phyloP scores from a whole-genome alignment of 305 asterid species.

The Ajuga reptans region DNA sequence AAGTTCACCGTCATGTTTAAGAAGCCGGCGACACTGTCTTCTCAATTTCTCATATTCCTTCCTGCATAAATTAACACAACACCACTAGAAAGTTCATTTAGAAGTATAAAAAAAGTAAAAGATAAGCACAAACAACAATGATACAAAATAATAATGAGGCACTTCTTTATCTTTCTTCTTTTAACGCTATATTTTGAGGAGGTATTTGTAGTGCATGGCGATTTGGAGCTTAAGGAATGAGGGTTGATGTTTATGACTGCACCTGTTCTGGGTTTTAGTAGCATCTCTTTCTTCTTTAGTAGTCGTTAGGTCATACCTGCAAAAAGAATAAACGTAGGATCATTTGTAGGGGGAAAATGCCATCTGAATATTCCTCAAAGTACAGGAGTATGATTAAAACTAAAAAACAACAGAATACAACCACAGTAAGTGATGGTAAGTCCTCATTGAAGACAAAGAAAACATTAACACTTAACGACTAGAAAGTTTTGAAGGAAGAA shows the following conservation, averaged over 20 bases:
- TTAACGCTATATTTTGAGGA: too few relatives aligned
- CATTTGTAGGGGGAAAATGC: slow-evolving; percentile 1
- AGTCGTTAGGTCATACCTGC: slow-evolving; percentile 66
- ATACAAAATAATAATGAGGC: background rate
- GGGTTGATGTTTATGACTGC: background rate
- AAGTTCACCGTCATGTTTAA: slow-evolving; percentile 32
- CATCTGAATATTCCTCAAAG: slow-evolving; percentile 16
- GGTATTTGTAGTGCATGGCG: background rate
- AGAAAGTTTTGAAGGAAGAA: background rate
- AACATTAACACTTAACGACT: background rate
- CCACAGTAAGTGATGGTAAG: background rate
- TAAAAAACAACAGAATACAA: background rate
- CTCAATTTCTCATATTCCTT: slow-evolving; percentile 78
- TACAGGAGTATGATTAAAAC: background rate
- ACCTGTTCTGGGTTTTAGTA: slow-evolving; percentile 52
- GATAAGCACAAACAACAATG: background rate
- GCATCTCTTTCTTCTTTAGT: slow-evolving; percentile 61
- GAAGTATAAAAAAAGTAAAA: background rate
- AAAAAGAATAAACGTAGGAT: slow-evolving; percentile 14
- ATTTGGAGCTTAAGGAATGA: slow-evolving; percentile 12
- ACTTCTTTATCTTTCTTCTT: background rate
- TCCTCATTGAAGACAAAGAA: background rate
- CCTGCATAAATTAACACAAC: slow-evolving; percentile 39
- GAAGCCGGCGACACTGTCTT: slow-evolving; percentile 52
- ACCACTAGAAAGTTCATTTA: background rate